phyloP scores from a whole-genome alignment of 208 protist species.

The Willaertia magna region DNA sequence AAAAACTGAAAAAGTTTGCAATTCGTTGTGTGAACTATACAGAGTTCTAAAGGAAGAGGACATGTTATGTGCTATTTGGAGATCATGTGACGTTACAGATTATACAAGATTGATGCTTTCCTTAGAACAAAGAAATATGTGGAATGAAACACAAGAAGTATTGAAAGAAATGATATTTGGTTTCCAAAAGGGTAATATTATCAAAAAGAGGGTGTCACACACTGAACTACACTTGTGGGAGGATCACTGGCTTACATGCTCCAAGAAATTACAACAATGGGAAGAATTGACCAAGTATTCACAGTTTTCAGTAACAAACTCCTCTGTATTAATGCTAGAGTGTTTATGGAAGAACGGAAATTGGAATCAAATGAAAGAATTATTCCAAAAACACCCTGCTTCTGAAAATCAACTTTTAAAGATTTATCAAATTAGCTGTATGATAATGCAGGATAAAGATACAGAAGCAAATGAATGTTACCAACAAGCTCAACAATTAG shows the following conservation, averaged over 20 bases:
- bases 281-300: constrained; percentile 11
- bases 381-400: not conserved
- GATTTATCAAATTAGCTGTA: not conserved
- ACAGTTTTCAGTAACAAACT: not conserved
- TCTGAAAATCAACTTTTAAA: not conserved
- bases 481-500: not conserved
- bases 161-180: not conserved
- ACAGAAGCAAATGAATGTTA: not conserved
- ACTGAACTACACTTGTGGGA: not conserved
- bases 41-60: constrained; percentile 13
- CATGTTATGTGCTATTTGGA: not conserved
- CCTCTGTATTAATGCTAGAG: not conserved
- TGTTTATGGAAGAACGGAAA: constrained; percentile 7
- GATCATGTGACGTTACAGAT: not conserved
- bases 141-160: not conserved
- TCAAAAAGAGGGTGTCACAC: not conserved
- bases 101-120: not conserved
- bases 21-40: not conserved
- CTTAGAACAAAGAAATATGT: constrained; percentile 1
- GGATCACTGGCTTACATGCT: not conserved
- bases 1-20: not conserved
- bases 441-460: not conserved
- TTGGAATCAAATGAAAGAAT: constrained; percentile 15
- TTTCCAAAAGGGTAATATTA: not conserved
- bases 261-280: constrained; percentile 19